Evolutionary conservation across 768 basidiomycete genomes (phyloP), one percentile per base, ranked within the genome.

Genomic region (Tulasnella sp.): DNA sequence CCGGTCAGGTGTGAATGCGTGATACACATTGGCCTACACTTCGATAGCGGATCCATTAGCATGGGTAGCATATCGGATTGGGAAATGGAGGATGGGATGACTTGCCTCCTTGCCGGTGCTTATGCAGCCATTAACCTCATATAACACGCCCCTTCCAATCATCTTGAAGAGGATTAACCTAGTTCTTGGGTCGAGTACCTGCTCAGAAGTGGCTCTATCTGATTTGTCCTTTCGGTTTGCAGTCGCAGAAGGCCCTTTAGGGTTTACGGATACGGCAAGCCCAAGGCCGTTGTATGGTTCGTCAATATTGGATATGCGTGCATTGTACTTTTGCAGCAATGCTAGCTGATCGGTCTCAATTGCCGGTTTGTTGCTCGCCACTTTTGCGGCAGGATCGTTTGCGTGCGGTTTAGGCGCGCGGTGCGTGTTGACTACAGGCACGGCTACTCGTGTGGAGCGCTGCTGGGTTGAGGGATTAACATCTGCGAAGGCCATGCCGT

Each of bases 51-150:
- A n/a, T n/a, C n/a, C n/a, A n/a, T n/a, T n/a, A n/a, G n/a, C n/a
- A n/a, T n/a, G n/a, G n/a, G n/a, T n/a, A n/a, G n/a, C n/a, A n/a
- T n/a, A n/a, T n/a, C n/a, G n/a, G n/a, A n/a, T n/a, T n/a, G n/a
- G n/a, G n/a, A n/a, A n/a, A n/a, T n/a, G n/a, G n/a, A n/a, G n/a
- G n/a, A n/a, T n/a, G n/a, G n/a, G n/a, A n/a, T n/a, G 6, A 62
- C 76, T 17, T 54, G 88, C 92, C 79, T 99, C 96, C 76, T 99
- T 99, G 27, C 96, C 96, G 0, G 96, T 97, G 65, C 88, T 92
- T 40, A 99, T 82, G 70, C 96, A 98, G 2, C 93, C 91, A 62
- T 97, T 94, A 43, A 99, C 82, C 67, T 90, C 85, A 53, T 85
- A 80, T 12, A 99, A 78, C 14, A 98, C 66, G 0, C 83, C 92